Evolutionary conservation across 768 basidiomycete genomes (phyloP), one percentile per base, ranked within the genome.

Genomic region (Auriscalpium vulgare): DNA sequence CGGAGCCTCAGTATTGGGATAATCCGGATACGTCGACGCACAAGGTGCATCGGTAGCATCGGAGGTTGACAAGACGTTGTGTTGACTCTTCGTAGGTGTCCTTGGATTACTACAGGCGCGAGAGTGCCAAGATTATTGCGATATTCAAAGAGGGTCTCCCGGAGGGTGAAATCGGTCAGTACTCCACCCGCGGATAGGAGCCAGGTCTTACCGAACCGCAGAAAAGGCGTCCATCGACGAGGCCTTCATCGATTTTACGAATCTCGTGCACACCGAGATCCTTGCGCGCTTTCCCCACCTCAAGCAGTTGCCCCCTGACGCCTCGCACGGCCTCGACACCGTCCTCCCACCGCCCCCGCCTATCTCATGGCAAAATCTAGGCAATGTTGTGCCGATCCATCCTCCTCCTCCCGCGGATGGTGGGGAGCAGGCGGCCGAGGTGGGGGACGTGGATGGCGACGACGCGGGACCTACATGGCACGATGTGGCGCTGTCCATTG

Each of bases 141-240:
- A 72, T 91, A 64, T 95, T 97, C 72, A 87, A 87, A 66, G 87
- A 91, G 51, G 73, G 82, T 56, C 74, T 93, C 38, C 85, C 90
- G 1, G 79, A 72, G 5, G 90, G 85, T 19, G 91, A 95, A 74
- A 78, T 95, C 53, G 93, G 93, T 92, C 60, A 63, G 76, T 19
- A 8, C 14, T 48, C 29, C 29, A 4, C 29, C 29, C 29, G 29
- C 29, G 29, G 29, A 29, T 29, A 2, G 29, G 5, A 29, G 29
- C 29, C 29, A 29, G 29, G 29, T 7, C 29, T 29, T 29, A 29
- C 29, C 29, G 29, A 29, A 14, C 35, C 49, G 10, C 67, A 94
- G 95, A 99, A 71, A 97, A 95, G 68, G 97, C 97, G 21, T 95
- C 92, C 0, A 97, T 98, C 37, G 97, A 98, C 65, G 97, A 99